Base-by-base conservation (phyloP, 768 basidiomycete species). In the Boletellus ananiceps region DNA sequence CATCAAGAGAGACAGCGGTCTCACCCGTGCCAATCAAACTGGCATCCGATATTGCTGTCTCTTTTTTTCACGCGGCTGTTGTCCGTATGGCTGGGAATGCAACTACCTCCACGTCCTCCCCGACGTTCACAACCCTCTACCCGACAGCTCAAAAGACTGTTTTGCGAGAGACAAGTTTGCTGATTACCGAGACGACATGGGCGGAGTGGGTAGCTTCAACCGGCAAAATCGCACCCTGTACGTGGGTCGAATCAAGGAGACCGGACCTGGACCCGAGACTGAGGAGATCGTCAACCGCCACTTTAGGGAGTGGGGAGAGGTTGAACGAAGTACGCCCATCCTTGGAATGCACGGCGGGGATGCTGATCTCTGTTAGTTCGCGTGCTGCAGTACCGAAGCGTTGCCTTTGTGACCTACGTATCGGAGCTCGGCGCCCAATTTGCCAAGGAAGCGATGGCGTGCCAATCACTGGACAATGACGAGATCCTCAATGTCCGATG, bases 181-280 rank as follows among this genome's bases (percentile, higher is more conserved):
- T 0, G 93, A 96, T 69, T 99, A 99, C 69, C 76, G 95, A 52
- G 96, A 99, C 65, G 96, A 99, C 66, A 98, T 99, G 96, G 96
- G 96, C 59, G 96, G 96, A 70, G 95, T 98, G 27, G 96, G 96
- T 12, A 93, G 89, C 51, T 98, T 98, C 72, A 88, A 87, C 60
- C 73, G 94, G 34, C 87, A 92, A 67, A 99, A 99, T 66, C 74
- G 95, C 51, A 98, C 96, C 34, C 65, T 99, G 14, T 99, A 99
- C 65, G 81, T 99, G 39, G 95, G 95, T 3, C 78, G 92, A 47
- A 93, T 99, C 57, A 88, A 89, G 65, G 94, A 96, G 74, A 90
- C 87, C 0, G 90, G 91, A 0, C 82, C 75, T 34, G 91, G 93
- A 23, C 75, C 77, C 15, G 95, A 98, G 70, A 94, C 92, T 11